Evolutionary conservation across 805 yeast species (phyloP), one percentile per base, ranked within the genome.

Genomic region (Suhomyces sp.): DNA sequence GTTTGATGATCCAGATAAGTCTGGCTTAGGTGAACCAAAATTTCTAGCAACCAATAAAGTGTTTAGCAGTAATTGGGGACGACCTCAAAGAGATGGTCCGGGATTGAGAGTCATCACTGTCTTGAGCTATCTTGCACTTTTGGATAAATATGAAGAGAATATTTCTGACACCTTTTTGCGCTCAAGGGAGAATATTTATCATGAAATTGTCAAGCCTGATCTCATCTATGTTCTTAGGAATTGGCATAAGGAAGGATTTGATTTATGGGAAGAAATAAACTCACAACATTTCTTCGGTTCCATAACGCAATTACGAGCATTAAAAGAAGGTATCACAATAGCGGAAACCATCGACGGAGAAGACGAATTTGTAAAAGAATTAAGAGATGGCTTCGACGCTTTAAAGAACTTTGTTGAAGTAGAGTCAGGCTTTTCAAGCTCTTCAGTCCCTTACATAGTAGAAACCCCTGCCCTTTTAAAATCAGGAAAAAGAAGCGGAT

Each of bases 61-160:
- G 0, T 93, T 87, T 61, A 67, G 68, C 5, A 85, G 73, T 2
- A 66, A 73, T 35, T 93, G 98, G 98, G 98, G 98, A 2, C 77
- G 98, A 60, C 98, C 98, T 1, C 98, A 93, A 70, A 80, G 90
- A 54, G 98, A 93, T 67, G 98, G 98, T 0, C 97, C 98, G 0
- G 92, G 96, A 0, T 75, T 93, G 53, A 78, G 97, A 60, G 78
- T 85, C 9, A 78, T 86, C 52, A 79, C 96, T 1, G 76, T 86
- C 22, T 67, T 81, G 38, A 79, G 79, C 55, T 88, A 82, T 64
- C 59, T 88, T 54, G 69, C 72, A 22, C 59, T 78, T 2, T 67
- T 85, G 54, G 59, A 68, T 5, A 62, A 67, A 24, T 66, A 67
- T 51, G 63, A 68, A 19, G 48, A 58, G 40, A 29, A 50, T 0